Evolutionary conservation across 352 stramenopile genomes (phyloP), one percentile per base, ranked within the genome.

Genomic region (Globisporangium camurandrum): DNA sequence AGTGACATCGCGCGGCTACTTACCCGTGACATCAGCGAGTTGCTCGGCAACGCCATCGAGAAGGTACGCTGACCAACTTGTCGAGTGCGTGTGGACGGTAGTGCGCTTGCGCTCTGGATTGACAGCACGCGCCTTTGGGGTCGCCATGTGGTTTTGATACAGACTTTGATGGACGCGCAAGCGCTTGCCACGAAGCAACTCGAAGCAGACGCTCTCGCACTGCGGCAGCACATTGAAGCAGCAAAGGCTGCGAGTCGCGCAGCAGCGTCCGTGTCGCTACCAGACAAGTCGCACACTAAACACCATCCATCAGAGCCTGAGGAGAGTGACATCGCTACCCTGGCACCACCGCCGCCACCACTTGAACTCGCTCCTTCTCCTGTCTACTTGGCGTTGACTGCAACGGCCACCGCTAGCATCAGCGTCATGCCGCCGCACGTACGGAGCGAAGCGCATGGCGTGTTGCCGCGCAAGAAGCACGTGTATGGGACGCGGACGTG

Each of bases 381-480:
- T 16, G 36, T 20, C 4, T 4, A 10, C 8, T 17, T 45, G 5
- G 33, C 45, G 43, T 26, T 42, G 41, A n/a, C n/a, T n/a, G n/a
- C n/a, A n/a, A n/a, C n/a, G n/a, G n/a, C 16, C 9, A 4, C 49
- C 19, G 33, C 39, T 1, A 46, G 24, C 28, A 56, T 69, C 24
- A 50, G 54, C 10, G 61, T 76, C 51, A 64, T 76, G 54, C 68
- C 67, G n/a, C 67, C 72, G 19, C 58, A 79, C 43, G 54, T 82
- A 1, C 56, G 83, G 12, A 72, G 71, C 38, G 71, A 89, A 42
- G 64, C 72, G 22, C 71, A 64, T 30, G 75, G 73, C 38, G 65
- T 90, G 16, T 71, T 66, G 19, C 64, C 74, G 22, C 66, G 62
- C 22, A 82, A 73, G 50, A 80, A 84, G 52, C 72, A 86, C 51